These are phyloP conservation scores for Paramarasmius palmivorus DNA, from an alignment of 1,284 basidiomycete species.

Conservation along the genomic window DNA sequence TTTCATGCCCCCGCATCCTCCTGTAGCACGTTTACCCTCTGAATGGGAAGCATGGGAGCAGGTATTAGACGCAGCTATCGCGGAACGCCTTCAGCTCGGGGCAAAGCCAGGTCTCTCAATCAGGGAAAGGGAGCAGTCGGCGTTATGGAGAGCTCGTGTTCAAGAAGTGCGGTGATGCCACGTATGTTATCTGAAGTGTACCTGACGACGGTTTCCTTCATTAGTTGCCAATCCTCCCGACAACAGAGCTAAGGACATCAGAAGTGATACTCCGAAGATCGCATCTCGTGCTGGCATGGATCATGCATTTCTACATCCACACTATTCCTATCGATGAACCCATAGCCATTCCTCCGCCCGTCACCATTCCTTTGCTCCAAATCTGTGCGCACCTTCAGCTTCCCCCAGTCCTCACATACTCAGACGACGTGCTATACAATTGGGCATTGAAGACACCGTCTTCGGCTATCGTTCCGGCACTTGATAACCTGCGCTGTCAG, in stretches of 20 bases:
- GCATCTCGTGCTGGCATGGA: slow-evolving; percentile 83
- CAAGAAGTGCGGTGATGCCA: slow-evolving; percentile 46
- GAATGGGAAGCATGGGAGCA: slow-evolving; percentile 77
- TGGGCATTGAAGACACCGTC: slow-evolving; percentile 55
- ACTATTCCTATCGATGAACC: slow-evolving; percentile 56
- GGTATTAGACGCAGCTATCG: slow-evolving; percentile 51
- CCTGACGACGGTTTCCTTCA: slow-evolving; percentile 1
- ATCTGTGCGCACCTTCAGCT: slow-evolving; percentile 78
- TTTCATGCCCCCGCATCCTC: slow-evolving; percentile 86
- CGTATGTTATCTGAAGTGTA: slow-evolving; percentile 1
- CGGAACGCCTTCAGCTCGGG: slow-evolving; percentile 55
- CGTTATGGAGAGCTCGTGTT: slow-evolving; percentile 64
- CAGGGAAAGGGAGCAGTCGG: slow-evolving; percentile 46
- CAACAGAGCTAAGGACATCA: slow-evolving; percentile 49
- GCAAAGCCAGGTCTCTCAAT: slow-evolving; percentile 43
- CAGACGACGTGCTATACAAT: slow-evolving; percentile 93
- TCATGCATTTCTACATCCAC: slow-evolving; percentile 90
- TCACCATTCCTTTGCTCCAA: slow-evolving; percentile 81
- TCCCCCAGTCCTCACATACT: slow-evolving; percentile 91
- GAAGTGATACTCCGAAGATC: slow-evolving; percentile 77
- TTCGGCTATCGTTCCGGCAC: slow-evolving; percentile 28
- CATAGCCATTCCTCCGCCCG: slow-evolving; percentile 66
- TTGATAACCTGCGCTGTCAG: slow-evolving; percentile 61
- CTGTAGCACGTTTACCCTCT: slow-evolving; percentile 60
- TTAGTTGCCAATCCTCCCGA: slow-evolving; percentile 53